Evolutionary conservation across 345 rosid species (phyloP), one percentile per base, ranked within the genome.

Genomic region (Euphorbia tirucalli): DNA sequence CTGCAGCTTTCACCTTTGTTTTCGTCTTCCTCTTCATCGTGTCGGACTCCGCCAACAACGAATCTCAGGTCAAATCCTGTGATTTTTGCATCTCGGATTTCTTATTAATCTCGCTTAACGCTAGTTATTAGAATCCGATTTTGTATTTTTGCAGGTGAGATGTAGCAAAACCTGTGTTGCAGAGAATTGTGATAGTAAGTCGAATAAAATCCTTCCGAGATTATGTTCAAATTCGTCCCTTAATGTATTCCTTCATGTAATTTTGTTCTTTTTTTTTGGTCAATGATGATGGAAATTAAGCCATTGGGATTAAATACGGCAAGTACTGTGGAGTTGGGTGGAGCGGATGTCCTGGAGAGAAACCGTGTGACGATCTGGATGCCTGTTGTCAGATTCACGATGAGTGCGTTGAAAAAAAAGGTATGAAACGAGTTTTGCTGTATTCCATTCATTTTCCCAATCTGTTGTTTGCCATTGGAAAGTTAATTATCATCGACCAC

Each of bases 291-390:
- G 41, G 64, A 68, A 65, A 57, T 75, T 49, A 59, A 90, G 92
- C 87, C 30, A 69, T 86, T 31, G 90, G 90, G 56, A 89, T 94
- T 67, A 84, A 93, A n/a, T 94, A 94, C 77, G 96, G 98, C 60
- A 92, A 92, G 80, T 94, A 90, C 73, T 94, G 98, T 68, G 98
- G 98, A 24, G 85, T 94, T 58, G 97, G 97, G 27, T 88, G 92
- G 89, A 82, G 79, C 19, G 97, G 98, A 7, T 94, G 98, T 72
- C 86, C 86, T 11, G 97, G 95, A 31, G 98, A 94, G 83, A 72
- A 79, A 75, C 96, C 97, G 1, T 92, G 98, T 71, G 97, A 94
- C 65, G 93, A 80, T 76, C 84, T 92, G 28, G 98, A 94, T 66
- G 93, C 85, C 72, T 94, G 97, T 70, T 94, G 98, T 80, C 76